phyloP scores from a whole-genome alignment of 768 basidiomycete genomes.

The Mycena venus region DNA sequence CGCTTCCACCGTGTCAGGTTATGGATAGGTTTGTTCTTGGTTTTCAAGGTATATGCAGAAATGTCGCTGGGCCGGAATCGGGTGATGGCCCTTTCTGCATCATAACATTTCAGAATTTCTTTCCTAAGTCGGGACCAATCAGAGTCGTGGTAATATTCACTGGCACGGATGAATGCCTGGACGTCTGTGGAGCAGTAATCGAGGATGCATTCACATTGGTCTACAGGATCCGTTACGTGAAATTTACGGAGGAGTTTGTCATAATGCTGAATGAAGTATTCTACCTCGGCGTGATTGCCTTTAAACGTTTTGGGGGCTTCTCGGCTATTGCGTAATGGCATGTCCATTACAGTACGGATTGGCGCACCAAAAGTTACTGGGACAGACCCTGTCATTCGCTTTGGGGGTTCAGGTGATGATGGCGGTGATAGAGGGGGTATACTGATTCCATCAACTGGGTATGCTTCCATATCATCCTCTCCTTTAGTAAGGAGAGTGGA shows the following conservation, averaged over 20 bases:
- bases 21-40: neutral
- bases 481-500: no score
- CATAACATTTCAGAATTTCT: constrained; percentile 14
- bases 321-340: neutral
- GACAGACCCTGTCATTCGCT: no score
- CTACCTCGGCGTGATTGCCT: neutral
- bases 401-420: no score
- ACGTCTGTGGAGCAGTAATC: neutral
- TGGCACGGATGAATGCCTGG: neutral
- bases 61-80: constrained; percentile 8
- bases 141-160: neutral
- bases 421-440: no score
- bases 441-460: no score
- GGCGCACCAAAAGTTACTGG: no score
- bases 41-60: neutral
- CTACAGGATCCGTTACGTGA: no score
- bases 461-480: no score
- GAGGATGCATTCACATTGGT: no score
- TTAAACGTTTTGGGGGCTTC: neutral
- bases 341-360: neutral
- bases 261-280: neutral
- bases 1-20: constrained; percentile 18
- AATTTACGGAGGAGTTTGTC: neutral
- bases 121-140: neutral
- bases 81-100: neutral